Evolutionary conservation across 345 rosid species (phyloP), one percentile per base, ranked within the genome.

Genomic region (Ailanthus altissimus): DNA sequence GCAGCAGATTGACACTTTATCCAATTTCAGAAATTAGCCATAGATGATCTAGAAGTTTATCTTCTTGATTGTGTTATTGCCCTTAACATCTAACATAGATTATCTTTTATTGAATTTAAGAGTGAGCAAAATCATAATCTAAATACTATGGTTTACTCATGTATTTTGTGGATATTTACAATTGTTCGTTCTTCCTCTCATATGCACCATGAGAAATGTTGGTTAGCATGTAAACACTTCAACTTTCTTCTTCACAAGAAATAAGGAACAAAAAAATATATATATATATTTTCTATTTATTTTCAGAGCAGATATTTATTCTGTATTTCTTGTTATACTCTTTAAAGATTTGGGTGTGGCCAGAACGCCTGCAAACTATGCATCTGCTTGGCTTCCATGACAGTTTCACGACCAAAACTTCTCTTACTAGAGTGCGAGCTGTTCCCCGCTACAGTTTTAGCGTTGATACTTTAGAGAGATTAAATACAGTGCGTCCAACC

Each of bases 311-410:
- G 65, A 56, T 60, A 7, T 56, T 73, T 25, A 70, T 36, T 60
- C 21, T 71, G 23, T 68, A 69, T 23, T 72, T 77, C 51, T 63
- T 54, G 59, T 67, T 84, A 57, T 50, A 51, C 73, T 53, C 18
- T 68, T 71, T 67, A 42, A 63, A 90, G 96, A 91, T 92, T 86
- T 94, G 97, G 97, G 96, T 92, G 78, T 92, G 97, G 97, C 98
- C 93, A 18, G 96, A 94, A 79, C 90, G 97, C 68, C 88, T 94
- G 68, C 92, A 88, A 61, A 91, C 89, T 40, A 88, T 94, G 92
- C 94, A 94, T 83, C 88, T 91, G 59, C 92, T 92, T 40, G 94
- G 94, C 4, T 86, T 78, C 81, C 74, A 89, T 50, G 90, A 85
- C 77, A 76, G 70, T 47, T 92, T 94, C 89, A 91, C 97, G 6